phyloP scores from a whole-genome alignment of 2,329 filamentous ascomycete genomes.

The Paecilomyces dactylethromorphus region DNA sequence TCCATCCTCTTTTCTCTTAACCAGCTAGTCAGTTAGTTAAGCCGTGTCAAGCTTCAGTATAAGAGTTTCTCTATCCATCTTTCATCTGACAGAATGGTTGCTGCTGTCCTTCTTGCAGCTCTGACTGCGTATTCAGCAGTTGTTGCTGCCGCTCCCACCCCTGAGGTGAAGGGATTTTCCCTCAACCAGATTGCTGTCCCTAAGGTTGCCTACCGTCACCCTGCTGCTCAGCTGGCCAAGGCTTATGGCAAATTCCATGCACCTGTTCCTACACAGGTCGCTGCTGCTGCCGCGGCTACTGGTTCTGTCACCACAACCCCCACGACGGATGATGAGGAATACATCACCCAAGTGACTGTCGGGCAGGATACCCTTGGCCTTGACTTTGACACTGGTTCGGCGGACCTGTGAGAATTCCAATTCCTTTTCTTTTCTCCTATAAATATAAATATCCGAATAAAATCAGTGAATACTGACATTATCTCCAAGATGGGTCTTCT shows the following conservation, averaged over 20 bases:
- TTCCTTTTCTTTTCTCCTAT: background rate
- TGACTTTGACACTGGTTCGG: constrained; percentile 65
- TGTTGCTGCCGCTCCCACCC: background rate
- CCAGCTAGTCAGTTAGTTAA: background rate
- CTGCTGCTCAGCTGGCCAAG: constrained; percentile 22
- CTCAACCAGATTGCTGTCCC: constrained; percentile 21
- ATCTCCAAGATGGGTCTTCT: constrained; percentile 57
- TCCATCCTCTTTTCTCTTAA: background rate
- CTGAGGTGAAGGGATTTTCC: constrained; percentile 15
- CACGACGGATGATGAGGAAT: constrained; percentile 49
- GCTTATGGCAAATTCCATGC: constrained; percentile 23
- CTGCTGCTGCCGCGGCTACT: constrained; percentile 24
- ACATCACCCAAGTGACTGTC: constrained; percentile 56
- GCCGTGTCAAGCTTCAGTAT: background rate
- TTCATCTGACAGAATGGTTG: background rate
- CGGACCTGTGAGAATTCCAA: constrained; percentile 53
- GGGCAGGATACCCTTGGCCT: constrained; percentile 58
- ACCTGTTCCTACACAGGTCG: constrained; percentile 20
- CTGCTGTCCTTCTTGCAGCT: background rate
- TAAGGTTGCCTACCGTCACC: constrained; percentile 15
- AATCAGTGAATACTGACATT: constrained; percentile 5
- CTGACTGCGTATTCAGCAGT: background rate
- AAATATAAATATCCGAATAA: background rate
- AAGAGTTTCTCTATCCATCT: background rate
- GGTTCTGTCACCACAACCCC: constrained; percentile 37